Conservation (phyloP, 441 rosid genomes). For the Pelargonium hybrid region DNA sequence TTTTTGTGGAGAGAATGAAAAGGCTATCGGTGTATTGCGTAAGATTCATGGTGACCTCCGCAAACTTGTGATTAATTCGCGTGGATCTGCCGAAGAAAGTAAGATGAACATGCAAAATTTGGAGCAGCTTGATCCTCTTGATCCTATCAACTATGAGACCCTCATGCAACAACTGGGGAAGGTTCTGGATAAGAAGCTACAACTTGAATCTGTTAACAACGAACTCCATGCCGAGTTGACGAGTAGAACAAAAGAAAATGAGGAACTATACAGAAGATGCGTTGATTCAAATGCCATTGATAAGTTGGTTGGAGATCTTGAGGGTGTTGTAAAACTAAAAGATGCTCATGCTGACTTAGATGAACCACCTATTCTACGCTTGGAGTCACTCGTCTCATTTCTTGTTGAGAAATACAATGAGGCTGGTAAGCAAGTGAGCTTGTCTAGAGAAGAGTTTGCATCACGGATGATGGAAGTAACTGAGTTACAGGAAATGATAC, state of each 20-base stretch:
- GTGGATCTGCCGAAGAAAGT: slow-evolving; percentile 30
- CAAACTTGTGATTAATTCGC: slow-evolving; percentile 41
- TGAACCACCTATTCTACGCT: slow-evolving; percentile 31
- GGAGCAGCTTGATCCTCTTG: slow-evolving; percentile 32
- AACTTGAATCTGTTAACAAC: slow-evolving; percentile 45
- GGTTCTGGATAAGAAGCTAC: slow-evolving; percentile 48
- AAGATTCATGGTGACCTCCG: slow-evolving; percentile 40
- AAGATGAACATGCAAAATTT: slow-evolving; percentile 25
- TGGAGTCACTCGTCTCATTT: slow-evolving; percentile 57
- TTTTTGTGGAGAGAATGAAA: slow-evolving; percentile 41
- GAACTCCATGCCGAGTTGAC: slow-evolving; percentile 51
- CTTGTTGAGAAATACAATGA: slow-evolving; percentile 55
- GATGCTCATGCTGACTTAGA: slow-evolving; percentile 29
- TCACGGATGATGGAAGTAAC: slow-evolving; percentile 42
- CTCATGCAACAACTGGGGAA: slow-evolving; percentile 45
- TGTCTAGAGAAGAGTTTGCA: slow-evolving; percentile 37
- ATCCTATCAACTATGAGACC: slow-evolving; percentile 34
- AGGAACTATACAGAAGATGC: slow-evolving; percentile 44
- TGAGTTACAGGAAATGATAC: slow-evolving; percentile 43
- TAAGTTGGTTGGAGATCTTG: slow-evolving; percentile 47
- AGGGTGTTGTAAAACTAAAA: slow-evolving; percentile 50
- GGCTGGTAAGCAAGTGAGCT: slow-evolving; percentile 30
- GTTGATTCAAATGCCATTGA: slow-evolving; percentile 42
- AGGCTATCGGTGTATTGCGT: slow-evolving; percentile 29
- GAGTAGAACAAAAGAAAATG: slow-evolving; percentile 40